phyloP scores from a whole-genome alignment of 2,329 filamentous ascomycete genomes.

The Colletotrichum tofieldiae region DNA sequence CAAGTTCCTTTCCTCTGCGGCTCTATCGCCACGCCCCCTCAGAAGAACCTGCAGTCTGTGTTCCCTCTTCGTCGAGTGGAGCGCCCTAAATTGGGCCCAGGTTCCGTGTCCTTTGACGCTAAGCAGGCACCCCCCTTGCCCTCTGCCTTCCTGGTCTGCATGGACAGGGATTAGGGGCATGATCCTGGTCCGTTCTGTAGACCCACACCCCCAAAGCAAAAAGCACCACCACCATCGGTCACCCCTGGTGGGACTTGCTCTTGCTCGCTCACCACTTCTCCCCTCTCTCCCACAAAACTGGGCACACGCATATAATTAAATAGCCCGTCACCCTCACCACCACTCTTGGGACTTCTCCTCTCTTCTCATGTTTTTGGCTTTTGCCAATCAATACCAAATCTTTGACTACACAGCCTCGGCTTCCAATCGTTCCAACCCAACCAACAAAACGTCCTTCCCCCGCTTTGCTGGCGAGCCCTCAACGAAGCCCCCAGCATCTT shows the following conservation, averaged over 20 bases:
- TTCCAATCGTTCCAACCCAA: conserved; percentile 40
- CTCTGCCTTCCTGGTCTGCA: neutral
- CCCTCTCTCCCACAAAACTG: conserved; percentile 38
- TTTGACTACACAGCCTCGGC: conserved; percentile 46
- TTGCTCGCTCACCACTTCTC: conserved; percentile 9
- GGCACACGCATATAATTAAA: conserved; percentile 35
- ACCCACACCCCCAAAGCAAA: neutral
- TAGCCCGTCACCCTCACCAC: conserved; percentile 46
- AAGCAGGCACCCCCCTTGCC: conserved; percentile 20
- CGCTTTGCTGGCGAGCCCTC: conserved; percentile 46
- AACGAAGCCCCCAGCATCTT: conserved; percentile 50
- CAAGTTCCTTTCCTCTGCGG: neutral
- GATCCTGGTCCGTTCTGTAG: neutral
- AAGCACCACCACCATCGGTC: too few relatives aligned
- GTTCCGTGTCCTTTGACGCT: conserved; percentile 10
- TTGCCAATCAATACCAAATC: conserved; percentile 54
- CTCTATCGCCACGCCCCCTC: neutral
- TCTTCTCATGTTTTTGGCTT: conserved; percentile 54
- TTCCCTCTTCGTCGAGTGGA: conserved; percentile 1
- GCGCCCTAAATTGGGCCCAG: conserved; percentile 21
- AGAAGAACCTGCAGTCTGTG: conserved; percentile 10
- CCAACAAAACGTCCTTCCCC: conserved; percentile 2
- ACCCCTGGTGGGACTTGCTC: conserved; percentile 1
- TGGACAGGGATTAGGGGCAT: conserved; percentile 12
- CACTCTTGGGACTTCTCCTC: conserved; percentile 40